Base-by-base conservation (phyloP, 75 land plant species). In the Picea sitchensis region DNA sequence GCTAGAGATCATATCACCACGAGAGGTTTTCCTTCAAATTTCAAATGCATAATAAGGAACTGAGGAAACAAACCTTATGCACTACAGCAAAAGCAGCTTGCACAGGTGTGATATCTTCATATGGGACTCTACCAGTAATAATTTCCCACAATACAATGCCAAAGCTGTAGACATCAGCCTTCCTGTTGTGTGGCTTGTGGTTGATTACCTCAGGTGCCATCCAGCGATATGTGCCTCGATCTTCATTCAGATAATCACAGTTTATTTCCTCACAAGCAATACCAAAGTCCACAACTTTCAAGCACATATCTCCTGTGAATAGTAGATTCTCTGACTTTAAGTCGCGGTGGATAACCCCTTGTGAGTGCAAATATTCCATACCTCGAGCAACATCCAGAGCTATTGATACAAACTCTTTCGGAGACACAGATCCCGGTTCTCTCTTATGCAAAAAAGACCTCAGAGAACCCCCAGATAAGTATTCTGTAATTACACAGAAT, bases 151-250 rank as follows among this genome's bases (percentile, higher is more conserved):
- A 75, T 20, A 92, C 79, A 62, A 92, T 82, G 26, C 90, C 93
- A 87, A 92, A 92, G 76, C 93, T 90, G 77, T 92, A 92, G 17
- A 87, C 92, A 82, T 92, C 92, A 59, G 86, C 92, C 79, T 86
- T 90, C 61, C 78, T 86, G 47, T 82, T 81, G 77, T 81, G 81
- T 13, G 59, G 85, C 59, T 90, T 84, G 69, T 81, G 65, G 60
- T 80, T 87, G 41, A 87, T 87, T 89, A 91, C 85, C 76, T 90
- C 91, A 20, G 93, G 93, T 58, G 93, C 89, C 93, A 89, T 89
- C 92, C 92, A 91, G 9, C 89, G 83, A 68, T 83, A 85, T 18
- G 93, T 91, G 5, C 93, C 93, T 5, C 84, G 82, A 59, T 84
- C 85, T 59, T 87, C 91, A 59, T 80, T 77, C 58, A 82, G 59